These are phyloP conservation scores for Clarkia xantiana DNA, from an alignment of 345 rosid species.

Conservation along the genomic window DNA sequence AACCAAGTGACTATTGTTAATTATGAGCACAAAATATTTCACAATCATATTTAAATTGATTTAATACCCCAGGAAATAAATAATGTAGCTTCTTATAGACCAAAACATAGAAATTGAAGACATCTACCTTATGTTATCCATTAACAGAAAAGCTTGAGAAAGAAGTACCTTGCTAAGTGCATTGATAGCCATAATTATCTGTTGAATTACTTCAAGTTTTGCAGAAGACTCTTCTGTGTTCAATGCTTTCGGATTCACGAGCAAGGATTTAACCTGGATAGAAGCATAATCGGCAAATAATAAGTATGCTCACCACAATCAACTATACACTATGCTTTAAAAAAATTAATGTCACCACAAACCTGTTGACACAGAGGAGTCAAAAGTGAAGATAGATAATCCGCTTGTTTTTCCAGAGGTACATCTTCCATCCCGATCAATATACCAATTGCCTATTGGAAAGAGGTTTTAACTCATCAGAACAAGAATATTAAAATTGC, in stretches of 20 bases:
- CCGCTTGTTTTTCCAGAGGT: conserved; percentile 69
- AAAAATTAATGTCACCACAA: background rate
- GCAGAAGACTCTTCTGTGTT: conserved; percentile 37
- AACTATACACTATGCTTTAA: background rate
- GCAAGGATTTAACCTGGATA: conserved; percentile 51
- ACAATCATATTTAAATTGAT: too few relatives aligned
- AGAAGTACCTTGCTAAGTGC: conserved; percentile 85
- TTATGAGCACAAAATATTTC: too few relatives aligned
- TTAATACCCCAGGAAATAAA: too few relatives aligned
- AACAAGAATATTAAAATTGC: background rate
- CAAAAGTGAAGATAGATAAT: conserved; percentile 74
- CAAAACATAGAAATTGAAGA: too few relatives aligned
- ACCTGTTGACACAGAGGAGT: conserved; percentile 92
- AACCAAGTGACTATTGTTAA: background rate
- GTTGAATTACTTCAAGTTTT: conserved; percentile 51
- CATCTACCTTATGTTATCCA: background rate
- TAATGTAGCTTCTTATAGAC: too few relatives aligned
- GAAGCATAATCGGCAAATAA: conserved; percentile 10
- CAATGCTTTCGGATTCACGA: conserved; percentile 34
- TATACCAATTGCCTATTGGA: conserved; percentile 69
- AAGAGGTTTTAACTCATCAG: conserved; percentile 1
- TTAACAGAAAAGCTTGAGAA: conserved; percentile 2
- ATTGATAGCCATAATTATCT: conserved; percentile 70
- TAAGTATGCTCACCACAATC: background rate
- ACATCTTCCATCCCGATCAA: conserved; percentile 90